Base-by-base conservation (phyloP, 257 asterid species). In the Phtheirospermum japonicum region DNA sequence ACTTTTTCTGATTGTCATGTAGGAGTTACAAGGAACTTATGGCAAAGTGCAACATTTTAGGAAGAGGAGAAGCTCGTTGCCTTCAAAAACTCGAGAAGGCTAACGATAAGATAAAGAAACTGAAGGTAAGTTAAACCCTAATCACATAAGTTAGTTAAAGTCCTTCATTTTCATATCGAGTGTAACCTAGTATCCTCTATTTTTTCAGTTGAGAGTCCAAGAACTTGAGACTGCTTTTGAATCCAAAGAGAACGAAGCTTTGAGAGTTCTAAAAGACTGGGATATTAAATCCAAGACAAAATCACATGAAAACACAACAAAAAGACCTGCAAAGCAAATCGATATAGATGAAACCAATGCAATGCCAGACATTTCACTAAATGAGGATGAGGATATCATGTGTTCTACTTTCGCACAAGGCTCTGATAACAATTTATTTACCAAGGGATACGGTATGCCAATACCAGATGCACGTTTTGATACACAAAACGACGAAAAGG, bases 1-100 rank as follows among this genome's bases (percentile, higher is more conserved):
- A 58, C 57, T 56, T 69, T 28, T 16, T 28, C 57, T 14, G 62
- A 57, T 69, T 62, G 40, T 59, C 49, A 58, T 66, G 48, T 59
- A 93, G 97, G 95, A 79, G 82, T 78, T 92, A 92, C 88, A 92
- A 92, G 85, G 99, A 92, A 76, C 75, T 92, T 72, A 77, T 92
- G 94, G 74, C 82, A 51, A 92, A 87, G 76, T 89, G 97, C 88
- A 87, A 77, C 73, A 49, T 65, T 49, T 83, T 89, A 74, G 97
- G 99, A 73, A 79, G 99, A 76, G 94, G 99, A 61, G 96, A 93
- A 75, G 86, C 99, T 31, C 84, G 86, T 42, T 71, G 80, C 65
- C 78, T 71, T 31, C 65, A 69, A 60, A 85, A 87, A 76, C 95
- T 93, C 31, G 87, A 87, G 74, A 89, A 85, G 73, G 96, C 97